Conservation (phyloP, 1,139 yeast genomes). For the Magnusiomyces fungicola region DNA sequence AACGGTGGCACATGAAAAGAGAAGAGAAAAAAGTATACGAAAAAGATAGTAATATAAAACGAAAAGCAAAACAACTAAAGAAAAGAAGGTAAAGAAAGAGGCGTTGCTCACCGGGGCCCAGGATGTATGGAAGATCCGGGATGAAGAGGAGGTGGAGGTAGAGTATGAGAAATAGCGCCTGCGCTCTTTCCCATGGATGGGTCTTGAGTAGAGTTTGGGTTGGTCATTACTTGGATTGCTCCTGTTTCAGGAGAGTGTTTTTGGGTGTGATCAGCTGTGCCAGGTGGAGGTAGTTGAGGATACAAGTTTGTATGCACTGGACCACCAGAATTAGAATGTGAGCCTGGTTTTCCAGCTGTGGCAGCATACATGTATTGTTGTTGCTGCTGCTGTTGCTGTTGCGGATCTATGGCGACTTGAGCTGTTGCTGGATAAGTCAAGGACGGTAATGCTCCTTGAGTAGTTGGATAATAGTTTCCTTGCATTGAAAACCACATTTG, state of each 20-base stretch:
- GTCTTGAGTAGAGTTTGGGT: background rate
- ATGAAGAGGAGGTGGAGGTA: background rate
- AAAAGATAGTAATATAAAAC: background rate
- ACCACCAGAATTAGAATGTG: background rate
- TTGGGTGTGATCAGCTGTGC: background rate
- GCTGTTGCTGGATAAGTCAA: background rate
- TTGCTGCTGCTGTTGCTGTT: background rate
- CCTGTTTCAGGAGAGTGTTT: background rate
- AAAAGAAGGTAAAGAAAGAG: background rate
- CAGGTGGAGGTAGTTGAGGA: conserved; percentile 1
- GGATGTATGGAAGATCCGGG: background rate
- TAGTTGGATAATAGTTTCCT: conserved; percentile 2
- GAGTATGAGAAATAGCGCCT: background rate
- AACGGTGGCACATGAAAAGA: background rate
- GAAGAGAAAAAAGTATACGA: background rate
- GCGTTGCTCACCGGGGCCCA: background rate
- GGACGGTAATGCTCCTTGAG: conserved; percentile 3
- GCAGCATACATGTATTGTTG: background rate
- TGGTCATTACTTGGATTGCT: background rate
- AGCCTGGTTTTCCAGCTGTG: background rate
- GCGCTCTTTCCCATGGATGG: background rate
- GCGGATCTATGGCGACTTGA: background rate
- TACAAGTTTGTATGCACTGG: background rate
- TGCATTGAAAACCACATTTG: conserved; percentile 10
- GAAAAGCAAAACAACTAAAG: background rate